phyloP scores from a whole-genome alignment of 2,329 filamentous ascomycete genomes.

The Verticillium zaregamsianum region DNA sequence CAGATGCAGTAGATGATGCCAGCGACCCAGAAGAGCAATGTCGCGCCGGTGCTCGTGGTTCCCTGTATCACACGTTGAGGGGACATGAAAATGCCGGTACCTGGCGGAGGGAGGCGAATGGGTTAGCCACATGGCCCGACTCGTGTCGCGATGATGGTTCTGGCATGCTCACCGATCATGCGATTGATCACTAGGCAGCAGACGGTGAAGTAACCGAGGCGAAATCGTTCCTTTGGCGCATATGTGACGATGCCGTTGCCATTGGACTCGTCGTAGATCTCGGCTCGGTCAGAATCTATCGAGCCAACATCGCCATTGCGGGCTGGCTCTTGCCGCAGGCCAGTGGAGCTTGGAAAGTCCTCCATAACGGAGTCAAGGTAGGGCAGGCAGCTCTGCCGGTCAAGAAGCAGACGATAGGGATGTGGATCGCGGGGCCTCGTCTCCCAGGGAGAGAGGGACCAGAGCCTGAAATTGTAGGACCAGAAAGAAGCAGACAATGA shows the following conservation, averaged over 20 bases:
- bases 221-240: conserved; percentile 28
- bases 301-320: conserved; percentile 1
- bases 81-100: conserved; percentile 32
- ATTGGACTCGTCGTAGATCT: conserved; percentile 6
- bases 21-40: conserved; percentile 35
- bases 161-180: conserved; percentile 27
- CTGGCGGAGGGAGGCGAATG: conserved; percentile 11
- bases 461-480: background rate
- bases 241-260: conserved; percentile 22
- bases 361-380: conserved; percentile 15
- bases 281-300: conserved; percentile 16
- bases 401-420: background rate
- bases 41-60: conserved; percentile 25
- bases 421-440: background rate
- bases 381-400: background rate
- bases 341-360: conserved; percentile 19
- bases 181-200: conserved; percentile 30
- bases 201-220: conserved; percentile 29
- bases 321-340: conserved; percentile 9
- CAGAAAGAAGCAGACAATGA: background rate
- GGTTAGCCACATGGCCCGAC: background rate
- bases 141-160: background rate
- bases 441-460: background rate
- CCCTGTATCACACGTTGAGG: conserved; percentile 27
- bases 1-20: conserved; percentile 32